phyloP scores from a whole-genome alignment of 345 rosid genomes.

The Garcia nutans region DNA sequence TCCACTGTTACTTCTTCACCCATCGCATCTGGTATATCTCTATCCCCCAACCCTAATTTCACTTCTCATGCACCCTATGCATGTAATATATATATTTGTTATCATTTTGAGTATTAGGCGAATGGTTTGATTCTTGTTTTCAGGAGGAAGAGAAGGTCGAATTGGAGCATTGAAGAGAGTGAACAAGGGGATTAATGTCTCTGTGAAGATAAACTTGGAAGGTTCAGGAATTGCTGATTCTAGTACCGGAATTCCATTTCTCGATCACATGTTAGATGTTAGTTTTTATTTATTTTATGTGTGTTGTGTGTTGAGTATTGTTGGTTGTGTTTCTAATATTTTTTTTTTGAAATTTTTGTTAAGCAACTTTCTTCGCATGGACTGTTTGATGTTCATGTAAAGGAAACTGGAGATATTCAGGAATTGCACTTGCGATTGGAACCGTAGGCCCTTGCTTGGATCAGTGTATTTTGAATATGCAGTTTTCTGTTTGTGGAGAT shows the following conservation, averaged over 20 bases:
- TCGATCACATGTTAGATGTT: conserved; percentile 93
- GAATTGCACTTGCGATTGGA: conserved; percentile 91
- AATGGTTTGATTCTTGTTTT: background rate
- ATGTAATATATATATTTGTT: background rate
- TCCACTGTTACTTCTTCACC: conserved; percentile 23
- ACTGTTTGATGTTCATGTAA: conserved; percentile 78
- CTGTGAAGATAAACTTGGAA: conserved; percentile 71
- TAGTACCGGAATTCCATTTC: conserved; percentile 70
- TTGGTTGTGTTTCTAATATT: background rate
- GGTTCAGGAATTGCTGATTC: conserved; percentile 85
- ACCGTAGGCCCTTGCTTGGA: conserved; percentile 38
- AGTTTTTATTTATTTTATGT: conserved; percentile 8
- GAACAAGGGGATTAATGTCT: conserved; percentile 82
- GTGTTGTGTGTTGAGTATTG: background rate
- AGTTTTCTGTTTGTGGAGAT: background rate
- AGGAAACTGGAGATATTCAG: conserved; percentile 91
- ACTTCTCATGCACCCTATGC: background rate
- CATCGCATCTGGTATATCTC: conserved; percentile 24
- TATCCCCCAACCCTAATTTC: background rate
- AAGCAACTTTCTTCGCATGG: conserved; percentile 99
- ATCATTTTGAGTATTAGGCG: background rate
- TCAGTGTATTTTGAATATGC: background rate
- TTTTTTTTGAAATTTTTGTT: background rate
- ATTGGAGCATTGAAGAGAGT: conserved; percentile 81
- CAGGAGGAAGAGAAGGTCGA: conserved; percentile 31